Base-by-base conservation (phyloP, 2,329 filamentous ascomycete species). In the Bipolaris cookei region DNA sequence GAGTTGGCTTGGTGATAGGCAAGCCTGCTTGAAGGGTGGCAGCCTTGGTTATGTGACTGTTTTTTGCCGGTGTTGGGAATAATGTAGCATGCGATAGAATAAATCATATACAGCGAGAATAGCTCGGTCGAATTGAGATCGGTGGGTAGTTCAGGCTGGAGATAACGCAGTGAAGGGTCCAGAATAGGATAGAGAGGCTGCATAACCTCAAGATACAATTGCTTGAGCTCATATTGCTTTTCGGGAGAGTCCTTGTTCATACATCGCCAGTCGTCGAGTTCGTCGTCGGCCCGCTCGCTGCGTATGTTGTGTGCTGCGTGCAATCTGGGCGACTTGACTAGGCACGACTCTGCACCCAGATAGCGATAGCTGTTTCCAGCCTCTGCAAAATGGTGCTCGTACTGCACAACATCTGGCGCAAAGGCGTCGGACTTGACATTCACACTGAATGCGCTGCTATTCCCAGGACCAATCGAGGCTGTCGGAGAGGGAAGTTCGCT, bases 21-120 rank as follows among this genome's bases (percentile, higher is more conserved):
- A 11, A 72, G 68, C 20, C 67, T 68, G 0, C 71, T 70, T 8
- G 58, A 62, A 4, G 66, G 56, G 20, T 64, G 61, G 63, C 65
- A 70, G n/a, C 61, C 51, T 39, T 68, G 58, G 3, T 61, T 57
- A 5, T 63, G 58, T 10, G 67, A 53, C 18, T 61, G 63, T 39
- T 61, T 67, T 39, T 68, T 68, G 8, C 65, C 60, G 8, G 58
- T 69, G 5, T 65, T 69, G 6, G 72, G 71, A 14, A 70, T 61
- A 2, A 74, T 57, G 43, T 75, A 69, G 56, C 72, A 76, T 21
- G 65, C 67, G 20, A 76, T 73, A 7, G 73, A 73, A 52, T 75
- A 76, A 14, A 75, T 65, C 72, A 76, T 75, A 44, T 75, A 70
- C 11, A 76, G 61, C 1, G 65, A 64, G 47, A 76, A 75, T 0